A percentile compares a stretch with the other conserved stretches of the same genome.
These are phyloP conservation scores for Nadsonia starkeyi-henricii DNA, from an alignment of 1,139 yeast species.

Conservation along the genomic window DNA sequence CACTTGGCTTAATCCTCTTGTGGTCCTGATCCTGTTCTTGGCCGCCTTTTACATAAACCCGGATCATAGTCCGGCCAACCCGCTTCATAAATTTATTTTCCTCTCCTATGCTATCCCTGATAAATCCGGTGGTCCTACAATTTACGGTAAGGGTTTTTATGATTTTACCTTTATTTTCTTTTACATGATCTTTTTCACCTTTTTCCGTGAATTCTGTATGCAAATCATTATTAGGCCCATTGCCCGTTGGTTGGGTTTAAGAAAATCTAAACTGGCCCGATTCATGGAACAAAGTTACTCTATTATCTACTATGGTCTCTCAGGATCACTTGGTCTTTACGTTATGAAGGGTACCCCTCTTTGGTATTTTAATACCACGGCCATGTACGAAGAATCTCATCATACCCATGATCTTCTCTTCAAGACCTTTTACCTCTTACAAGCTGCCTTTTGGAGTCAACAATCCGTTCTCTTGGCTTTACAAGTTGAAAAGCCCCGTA, in stretches of 20 bases:
- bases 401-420: constrained; percentile 53
- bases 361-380: constrained; percentile 79
- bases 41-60: constrained; percentile 19
- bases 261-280: constrained; percentile 49
- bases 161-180: constrained; percentile 71
- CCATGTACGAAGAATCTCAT: constrained; percentile 69
- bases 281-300: constrained; percentile 91
- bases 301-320: constrained; percentile 60
- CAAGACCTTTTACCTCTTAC: constrained; percentile 75
- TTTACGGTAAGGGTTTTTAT: constrained; percentile 74
- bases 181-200: constrained; percentile 78
- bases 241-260: constrained; percentile 42
- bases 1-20: constrained; percentile 65
- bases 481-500: constrained; percentile 88
- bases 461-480: constrained; percentile 71
- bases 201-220: constrained; percentile 83
- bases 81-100: constrained; percentile 49
- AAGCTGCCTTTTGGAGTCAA: constrained; percentile 96
- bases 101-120: constrained; percentile 34
- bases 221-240: constrained; percentile 64
- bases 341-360: constrained; percentile 73
- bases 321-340: constrained; percentile 81
- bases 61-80: constrained; percentile 41
- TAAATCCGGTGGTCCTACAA: constrained; percentile 13
- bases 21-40: constrained; percentile 27